Evolutionary conservation across 2,329 filamentous ascomycete species (phyloP).

Genomic region (Talaromyces marneffei): DNA sequence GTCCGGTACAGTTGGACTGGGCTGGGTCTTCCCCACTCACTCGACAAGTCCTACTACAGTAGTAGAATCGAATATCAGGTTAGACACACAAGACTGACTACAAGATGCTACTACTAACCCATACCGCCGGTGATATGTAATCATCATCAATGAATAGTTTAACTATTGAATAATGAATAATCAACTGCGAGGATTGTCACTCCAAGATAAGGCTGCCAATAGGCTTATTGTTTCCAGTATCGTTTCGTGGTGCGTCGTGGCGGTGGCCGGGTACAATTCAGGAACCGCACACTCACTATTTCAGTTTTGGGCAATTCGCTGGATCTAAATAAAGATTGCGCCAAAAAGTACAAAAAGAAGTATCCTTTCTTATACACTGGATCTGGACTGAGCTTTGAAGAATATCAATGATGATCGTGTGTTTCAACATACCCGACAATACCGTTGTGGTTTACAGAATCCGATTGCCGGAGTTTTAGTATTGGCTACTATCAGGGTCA

Average conservation of each 20-base stretch:
- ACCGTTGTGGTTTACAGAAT: neutral
- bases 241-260: neutral
- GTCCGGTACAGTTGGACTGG: neutral
- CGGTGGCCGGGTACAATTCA: neutral
- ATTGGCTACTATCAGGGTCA: neutral
- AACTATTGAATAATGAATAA: neutral
- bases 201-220: neutral
- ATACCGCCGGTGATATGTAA: neutral
- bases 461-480: constrained; percentile 6
- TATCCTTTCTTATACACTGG: neutral
- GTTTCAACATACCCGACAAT: constrained; percentile 8
- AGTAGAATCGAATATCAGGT: neutral
- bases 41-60: too few species aligned
- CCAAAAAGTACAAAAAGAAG: neutral
- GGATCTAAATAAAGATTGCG: neutral
- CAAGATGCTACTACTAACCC: neutral
- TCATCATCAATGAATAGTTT: neutral
- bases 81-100: neutral
- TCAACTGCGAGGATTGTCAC: neutral
- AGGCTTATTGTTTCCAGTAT: neutral
- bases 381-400: too few species aligned
- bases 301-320: neutral
- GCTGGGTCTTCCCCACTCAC: neutral
- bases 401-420: too few species aligned
- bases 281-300: neutral